A percentile compares a stretch with the other conserved stretches of the same genome.
phyloP scores from a whole-genome alignment of 2,329 filamentous ascomycete genomes.

The Huntiella savannae region DNA sequence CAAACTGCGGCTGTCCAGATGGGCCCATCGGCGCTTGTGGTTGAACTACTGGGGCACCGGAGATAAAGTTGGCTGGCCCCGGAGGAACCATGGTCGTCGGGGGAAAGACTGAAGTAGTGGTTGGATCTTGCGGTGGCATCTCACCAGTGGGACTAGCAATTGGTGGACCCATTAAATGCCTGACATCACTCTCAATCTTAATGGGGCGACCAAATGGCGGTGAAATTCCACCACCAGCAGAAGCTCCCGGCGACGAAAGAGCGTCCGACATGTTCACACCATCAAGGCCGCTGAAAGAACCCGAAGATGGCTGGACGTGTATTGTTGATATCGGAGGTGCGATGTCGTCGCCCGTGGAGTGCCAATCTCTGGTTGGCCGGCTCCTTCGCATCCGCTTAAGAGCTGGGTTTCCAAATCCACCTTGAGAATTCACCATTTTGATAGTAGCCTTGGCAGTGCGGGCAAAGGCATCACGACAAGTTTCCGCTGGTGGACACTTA shows the following conservation, averaged over 20 bases:
- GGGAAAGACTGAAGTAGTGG: background rate
- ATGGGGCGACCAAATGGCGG: constrained; percentile 3
- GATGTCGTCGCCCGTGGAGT: constrained; percentile 14
- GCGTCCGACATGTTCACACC: constrained; percentile 23
- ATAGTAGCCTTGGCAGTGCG: constrained; percentile 90
- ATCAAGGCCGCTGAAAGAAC: constrained; percentile 11
- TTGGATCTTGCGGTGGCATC: background rate
- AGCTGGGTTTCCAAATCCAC: constrained; percentile 45
- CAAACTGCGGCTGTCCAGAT: background rate
- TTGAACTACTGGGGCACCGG: background rate
- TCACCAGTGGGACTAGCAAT: background rate
- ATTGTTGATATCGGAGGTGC: constrained; percentile 11
- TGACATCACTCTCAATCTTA: background rate
- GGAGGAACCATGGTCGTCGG: background rate
- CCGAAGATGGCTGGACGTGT: constrained; percentile 3
- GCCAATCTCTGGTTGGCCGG: constrained; percentile 16
- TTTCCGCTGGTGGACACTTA: constrained; percentile 87
- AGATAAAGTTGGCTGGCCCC: too few species aligned
- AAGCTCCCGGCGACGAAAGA: constrained; percentile 23
- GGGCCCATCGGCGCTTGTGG: constrained; percentile 6
- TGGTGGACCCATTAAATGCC: background rate
- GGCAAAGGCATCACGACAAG: constrained; percentile 85
- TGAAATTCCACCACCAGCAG: constrained; percentile 19
- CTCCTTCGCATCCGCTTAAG: constrained; percentile 16
- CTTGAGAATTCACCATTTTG: constrained; percentile 79